These are phyloP conservation scores for Penicillium paneum DNA, from an alignment of 2,329 filamentous ascomycete genomes.

Conservation along the genomic window DNA sequence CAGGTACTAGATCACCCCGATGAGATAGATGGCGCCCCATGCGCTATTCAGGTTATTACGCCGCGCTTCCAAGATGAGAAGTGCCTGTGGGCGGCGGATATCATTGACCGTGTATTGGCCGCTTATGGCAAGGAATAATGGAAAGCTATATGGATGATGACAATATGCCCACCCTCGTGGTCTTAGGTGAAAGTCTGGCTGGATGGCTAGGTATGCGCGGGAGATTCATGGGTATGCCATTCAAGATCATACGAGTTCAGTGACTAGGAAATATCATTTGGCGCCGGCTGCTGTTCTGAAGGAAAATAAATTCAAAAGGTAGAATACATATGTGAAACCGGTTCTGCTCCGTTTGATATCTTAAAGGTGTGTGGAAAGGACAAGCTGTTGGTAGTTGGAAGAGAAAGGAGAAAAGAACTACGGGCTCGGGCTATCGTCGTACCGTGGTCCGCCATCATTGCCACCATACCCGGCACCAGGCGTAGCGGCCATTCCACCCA, in stretches of 20 bases:
- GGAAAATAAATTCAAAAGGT: slow-evolving; percentile 18
- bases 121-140: not conserved
- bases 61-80: slow-evolving; percentile 51
- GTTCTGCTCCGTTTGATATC: slow-evolving; percentile 15
- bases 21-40: slow-evolving; percentile 44
- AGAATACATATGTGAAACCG: slow-evolving; percentile 24
- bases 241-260: not conserved
- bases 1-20: slow-evolving; percentile 40
- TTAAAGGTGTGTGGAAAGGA: slow-evolving; percentile 10
- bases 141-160: not conserved
- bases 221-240: not conserved
- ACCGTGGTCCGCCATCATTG: slow-evolving; percentile 43
- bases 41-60: slow-evolving; percentile 48
- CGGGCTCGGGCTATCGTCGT: slow-evolving; percentile 45
- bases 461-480: slow-evolving; percentile 38
- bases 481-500: slow-evolving; percentile 38
- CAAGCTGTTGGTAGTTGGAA: slow-evolving; percentile 17
- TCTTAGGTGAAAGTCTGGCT: not conserved
- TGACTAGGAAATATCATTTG: not conserved
- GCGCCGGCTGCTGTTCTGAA: slow-evolving; percentile 1
- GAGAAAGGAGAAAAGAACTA: slow-evolving; percentile 19
- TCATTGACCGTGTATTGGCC: slow-evolving; percentile 28
- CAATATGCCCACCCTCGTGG: not conserved
- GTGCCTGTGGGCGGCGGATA: slow-evolving; percentile 32
- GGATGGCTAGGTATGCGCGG: not conserved